Percentiles rank a stretch among this genome's conserved stretches.
phyloP scores from a whole-genome alignment of 2,329 filamentous ascomycete species.

The Dactylonectria macrodidyma region DNA sequence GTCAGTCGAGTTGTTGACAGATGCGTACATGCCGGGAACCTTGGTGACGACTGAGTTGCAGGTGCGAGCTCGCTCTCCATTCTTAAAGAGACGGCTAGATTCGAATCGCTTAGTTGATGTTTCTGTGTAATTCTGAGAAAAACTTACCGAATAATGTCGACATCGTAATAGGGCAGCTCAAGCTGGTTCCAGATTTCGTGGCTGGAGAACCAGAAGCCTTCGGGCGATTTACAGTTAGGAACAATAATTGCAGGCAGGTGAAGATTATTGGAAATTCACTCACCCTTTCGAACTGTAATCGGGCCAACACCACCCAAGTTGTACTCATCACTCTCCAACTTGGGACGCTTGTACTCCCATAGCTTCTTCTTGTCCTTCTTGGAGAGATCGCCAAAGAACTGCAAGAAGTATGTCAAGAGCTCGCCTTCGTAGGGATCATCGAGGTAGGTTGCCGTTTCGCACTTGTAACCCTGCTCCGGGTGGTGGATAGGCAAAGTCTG shows the following conservation, averaged over 20 bases:
- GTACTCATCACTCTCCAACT: constrained; percentile 56
- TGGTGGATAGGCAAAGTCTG: constrained; percentile 51
- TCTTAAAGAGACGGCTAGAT: constrained; percentile 54
- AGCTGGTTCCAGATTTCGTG: constrained; percentile 60
- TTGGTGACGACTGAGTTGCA: constrained; percentile 58
- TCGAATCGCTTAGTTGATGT: fast-evolving
- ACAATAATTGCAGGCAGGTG: neutral
- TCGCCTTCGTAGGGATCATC: constrained; percentile 62
- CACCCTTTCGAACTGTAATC: constrained; percentile 58
- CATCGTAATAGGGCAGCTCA: constrained; percentile 59
- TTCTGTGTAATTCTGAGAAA: neutral
- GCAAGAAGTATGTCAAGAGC: constrained; percentile 57
- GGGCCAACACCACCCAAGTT: constrained; percentile 54
- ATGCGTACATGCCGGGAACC: constrained; percentile 58
- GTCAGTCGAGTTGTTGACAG: constrained; percentile 59
- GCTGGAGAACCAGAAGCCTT: constrained; percentile 58
- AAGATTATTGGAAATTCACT: neutral
- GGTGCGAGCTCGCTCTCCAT: constrained; percentile 58
- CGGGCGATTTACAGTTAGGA: neutral
- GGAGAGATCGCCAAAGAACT: constrained; percentile 55
- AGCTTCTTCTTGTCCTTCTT: constrained; percentile 52
- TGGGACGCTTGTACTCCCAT: constrained; percentile 56
- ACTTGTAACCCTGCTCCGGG: constrained; percentile 52
- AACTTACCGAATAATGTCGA: constrained; percentile 55
- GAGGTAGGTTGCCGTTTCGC: constrained; percentile 52